Base-by-base conservation (phyloP, 305 asterid species). In the Fraxinus platypoda region DNA sequence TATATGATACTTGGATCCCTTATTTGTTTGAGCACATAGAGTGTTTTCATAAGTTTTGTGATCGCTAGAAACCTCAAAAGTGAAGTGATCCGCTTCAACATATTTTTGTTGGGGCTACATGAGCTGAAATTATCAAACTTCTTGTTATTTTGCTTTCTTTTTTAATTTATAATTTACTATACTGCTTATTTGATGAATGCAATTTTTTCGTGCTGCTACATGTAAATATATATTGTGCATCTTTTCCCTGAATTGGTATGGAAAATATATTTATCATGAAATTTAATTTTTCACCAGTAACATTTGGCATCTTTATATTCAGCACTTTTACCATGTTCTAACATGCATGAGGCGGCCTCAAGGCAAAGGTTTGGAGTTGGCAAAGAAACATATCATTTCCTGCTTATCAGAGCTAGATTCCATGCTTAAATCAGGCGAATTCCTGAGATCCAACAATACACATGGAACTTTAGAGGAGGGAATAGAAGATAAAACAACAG, bases 341-440 rank as follows among this genome's bases (percentile, higher is more conserved):
- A 89, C 90, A 73, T 91, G 93, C 78, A 85, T 93, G 95, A 90
- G 97, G 97, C 90, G 92, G 86, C 97, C 97, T 84, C 99, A 94
- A 90, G 98, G 99, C 84, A 94, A 87, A 96, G 98, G 98, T 71
- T 85, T 96, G 90, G 98, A 96, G 87, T 87, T 93, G 87, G 98
- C 98, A n/a, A 91, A 93, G 90, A 96, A 94, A 82, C 99, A 96
- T 86, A 90, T 94, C 21, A 76, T 81, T 71, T 90, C 92, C 81
- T 93, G 98, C 89, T 89, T 89, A 84, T 83, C 88, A 49, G 99
- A 96, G 94, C 90, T 96, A 68, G 98, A 94, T 85, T 85, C 90
- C 84, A 94, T 93, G 93, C 95, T 91, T 83, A 87, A 89, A 84
- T 86, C 90, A 31, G 97, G 83, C 86, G 94, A 90, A 78, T 91